A percentile compares a stretch with the other conserved stretches of the same genome.
phyloP scores from a whole-genome alignment of 768 basidiomycete species.

The Crepidotus variabilis region DNA sequence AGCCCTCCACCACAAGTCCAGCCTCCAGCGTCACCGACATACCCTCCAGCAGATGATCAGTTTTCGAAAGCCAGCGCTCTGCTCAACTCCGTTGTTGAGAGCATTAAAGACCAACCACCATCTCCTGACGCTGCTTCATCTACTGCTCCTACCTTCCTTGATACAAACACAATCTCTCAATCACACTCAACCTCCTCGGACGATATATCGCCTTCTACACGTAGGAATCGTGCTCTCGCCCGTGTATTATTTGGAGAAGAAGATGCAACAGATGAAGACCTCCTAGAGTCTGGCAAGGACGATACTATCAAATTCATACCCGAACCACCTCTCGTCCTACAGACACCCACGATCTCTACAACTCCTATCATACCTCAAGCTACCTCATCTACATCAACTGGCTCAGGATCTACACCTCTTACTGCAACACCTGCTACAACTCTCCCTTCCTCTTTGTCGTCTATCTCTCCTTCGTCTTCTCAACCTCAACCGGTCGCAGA shows the following conservation, averaged over 20 bases:
- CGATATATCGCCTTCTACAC: slow-evolving; percentile 46
- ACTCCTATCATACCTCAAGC: slow-evolving; percentile 1
- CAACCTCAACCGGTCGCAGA: not conserved
- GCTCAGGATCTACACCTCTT: slow-evolving; percentile 4
- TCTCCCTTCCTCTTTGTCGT: slow-evolving; percentile 18
- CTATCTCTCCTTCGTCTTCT: slow-evolving; percentile 22
- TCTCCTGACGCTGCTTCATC: slow-evolving; percentile 18
- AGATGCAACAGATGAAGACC: slow-evolving; percentile 22
- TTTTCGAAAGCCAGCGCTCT: slow-evolving; percentile 60
- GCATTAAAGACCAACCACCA: slow-evolving; percentile 37
- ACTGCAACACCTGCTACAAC: slow-evolving; percentile 10
- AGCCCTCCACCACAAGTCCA: slow-evolving; percentile 54
- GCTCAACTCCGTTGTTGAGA: slow-evolving; percentile 57
- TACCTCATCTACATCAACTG: slow-evolving; percentile 5
- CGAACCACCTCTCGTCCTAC: slow-evolving; percentile 10
- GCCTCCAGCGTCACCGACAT: slow-evolving; percentile 32
- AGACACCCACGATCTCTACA: slow-evolving; percentile 4
- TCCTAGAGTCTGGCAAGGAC: not conserved
- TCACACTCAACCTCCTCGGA: slow-evolving; percentile 19
- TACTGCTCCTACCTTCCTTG: slow-evolving; percentile 1
- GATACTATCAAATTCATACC: slow-evolving; percentile 7
- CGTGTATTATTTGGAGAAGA: slow-evolving; percentile 66
- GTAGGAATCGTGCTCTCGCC: slow-evolving; percentile 71
- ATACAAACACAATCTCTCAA: slow-evolving; percentile 2
- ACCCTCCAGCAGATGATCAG: slow-evolving; percentile 40